These are phyloP conservation scores for Pittosporum tobira DNA, from an alignment of 129 eudicot species.

Conservation along the genomic window DNA sequence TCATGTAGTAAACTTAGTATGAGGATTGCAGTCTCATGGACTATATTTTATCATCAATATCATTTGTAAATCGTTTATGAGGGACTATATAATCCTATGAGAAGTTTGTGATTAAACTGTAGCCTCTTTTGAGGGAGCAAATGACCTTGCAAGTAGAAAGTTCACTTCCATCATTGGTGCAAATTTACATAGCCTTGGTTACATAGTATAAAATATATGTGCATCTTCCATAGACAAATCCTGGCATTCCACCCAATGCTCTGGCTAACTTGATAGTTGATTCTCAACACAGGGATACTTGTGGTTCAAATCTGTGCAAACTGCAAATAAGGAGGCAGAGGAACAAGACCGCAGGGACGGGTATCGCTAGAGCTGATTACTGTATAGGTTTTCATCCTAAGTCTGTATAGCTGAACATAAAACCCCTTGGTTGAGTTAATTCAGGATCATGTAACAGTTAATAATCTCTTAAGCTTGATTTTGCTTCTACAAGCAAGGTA, in stretches of 20 bases:
- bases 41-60: too few relatives aligned
- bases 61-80: too few relatives aligned
- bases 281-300: slow-evolving; percentile 37
- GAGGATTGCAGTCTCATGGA: too few relatives aligned
- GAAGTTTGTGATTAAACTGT: too few relatives aligned
- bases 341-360: slow-evolving; percentile 63
- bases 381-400: not conserved
- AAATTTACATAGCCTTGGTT: too few relatives aligned
- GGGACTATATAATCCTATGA: too few relatives aligned
- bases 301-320: slow-evolving; percentile 61
- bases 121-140: too few relatives aligned
- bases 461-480: not conserved
- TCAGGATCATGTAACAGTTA: slow-evolving; percentile 3
- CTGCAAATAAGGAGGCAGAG: slow-evolving; percentile 66
- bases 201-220: too few relatives aligned
- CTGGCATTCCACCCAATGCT: not conserved
- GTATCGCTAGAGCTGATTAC: slow-evolving; percentile 21
- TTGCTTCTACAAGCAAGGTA: slow-evolving; percentile 1
- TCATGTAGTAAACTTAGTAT: too few relatives aligned
- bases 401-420: not conserved
- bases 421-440: not conserved
- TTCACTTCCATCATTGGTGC: too few relatives aligned
- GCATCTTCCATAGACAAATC: not conserved
- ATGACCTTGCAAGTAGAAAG: too few relatives aligned
- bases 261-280: not conserved